Percentiles rank a stretch among this genome's conserved stretches.
phyloP scores from a whole-genome alignment of 257 asterid species.

The Apocynum venetum region DNA sequence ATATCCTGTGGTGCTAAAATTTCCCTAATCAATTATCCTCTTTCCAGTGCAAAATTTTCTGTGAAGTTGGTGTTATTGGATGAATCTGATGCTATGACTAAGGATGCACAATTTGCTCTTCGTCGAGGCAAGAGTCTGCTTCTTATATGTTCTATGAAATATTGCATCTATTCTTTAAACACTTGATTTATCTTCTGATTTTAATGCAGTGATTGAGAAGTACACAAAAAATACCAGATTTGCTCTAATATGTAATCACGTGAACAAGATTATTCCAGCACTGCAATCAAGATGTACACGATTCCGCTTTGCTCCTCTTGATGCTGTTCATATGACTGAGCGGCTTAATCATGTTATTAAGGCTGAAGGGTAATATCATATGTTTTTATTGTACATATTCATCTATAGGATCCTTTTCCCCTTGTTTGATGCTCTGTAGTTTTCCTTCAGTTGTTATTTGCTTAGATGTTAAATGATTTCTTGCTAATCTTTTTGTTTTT shows the following conservation, averaged over 20 bases:
- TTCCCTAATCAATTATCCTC: constrained; percentile 13
- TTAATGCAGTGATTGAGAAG: constrained; percentile 78
- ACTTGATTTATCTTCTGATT: constrained; percentile 16
- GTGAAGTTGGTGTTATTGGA: constrained; percentile 88
- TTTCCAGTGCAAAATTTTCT: constrained; percentile 61
- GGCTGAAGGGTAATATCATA: constrained; percentile 64
- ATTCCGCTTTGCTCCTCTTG: constrained; percentile 97
- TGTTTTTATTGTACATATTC: not conserved
- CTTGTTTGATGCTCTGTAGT: not conserved
- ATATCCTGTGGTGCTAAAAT: not conserved
- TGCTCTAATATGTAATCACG: constrained; percentile 93
- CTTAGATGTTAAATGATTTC: not conserved
- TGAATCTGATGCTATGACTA: constrained; percentile 99
- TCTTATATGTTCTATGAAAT: constrained; percentile 2
- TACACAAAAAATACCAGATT: constrained; percentile 89
- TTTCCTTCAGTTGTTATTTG: not conserved
- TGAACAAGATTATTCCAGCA: constrained; percentile 93
- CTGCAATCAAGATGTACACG: constrained; percentile 97
- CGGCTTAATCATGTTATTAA: constrained; percentile 80
- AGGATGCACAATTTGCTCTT: constrained; percentile 97
- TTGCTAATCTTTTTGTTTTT: not conserved
- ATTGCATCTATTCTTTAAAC: constrained; percentile 6
- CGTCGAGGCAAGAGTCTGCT: constrained; percentile 75
- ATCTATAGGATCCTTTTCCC: not conserved
- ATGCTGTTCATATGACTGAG: constrained; percentile 67